Percentiles rank a stretch among this genome's conserved stretches.
Conservation (phyloP, 148 eudicot species). For the Silene latifolia region DNA sequence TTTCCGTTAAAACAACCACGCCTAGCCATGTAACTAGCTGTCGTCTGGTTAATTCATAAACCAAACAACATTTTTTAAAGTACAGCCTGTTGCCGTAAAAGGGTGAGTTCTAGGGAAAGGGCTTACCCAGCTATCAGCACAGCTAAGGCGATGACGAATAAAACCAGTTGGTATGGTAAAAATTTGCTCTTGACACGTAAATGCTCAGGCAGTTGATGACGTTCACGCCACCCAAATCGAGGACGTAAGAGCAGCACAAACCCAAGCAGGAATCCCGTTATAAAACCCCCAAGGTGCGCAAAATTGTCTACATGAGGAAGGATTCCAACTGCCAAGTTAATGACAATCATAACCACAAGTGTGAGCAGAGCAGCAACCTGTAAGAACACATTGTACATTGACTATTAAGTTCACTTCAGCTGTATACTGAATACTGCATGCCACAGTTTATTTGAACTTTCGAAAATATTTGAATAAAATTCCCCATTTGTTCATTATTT, state of each 20-base stretch:
- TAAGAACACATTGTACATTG: constrained; percentile 9
- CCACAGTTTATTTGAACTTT: no score
- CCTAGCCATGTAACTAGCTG: no score
- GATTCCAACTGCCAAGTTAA: constrained; percentile 78
- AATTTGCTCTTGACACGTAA: constrained; percentile 59
- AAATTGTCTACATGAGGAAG: constrained; percentile 90
- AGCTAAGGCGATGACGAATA: constrained; percentile 42
- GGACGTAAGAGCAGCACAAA: constrained; percentile 70
- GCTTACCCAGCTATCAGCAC: constrained; percentile 67
- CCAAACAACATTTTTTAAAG: no score
- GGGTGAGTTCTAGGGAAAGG: neutral
- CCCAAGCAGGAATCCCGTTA: constrained; percentile 75
- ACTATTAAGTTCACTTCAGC: no score
- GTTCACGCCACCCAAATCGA: constrained; percentile 68
- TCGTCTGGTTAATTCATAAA: no score
- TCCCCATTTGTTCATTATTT: no score
- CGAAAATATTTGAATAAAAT: no score
- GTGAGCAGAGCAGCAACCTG: constrained; percentile 78
- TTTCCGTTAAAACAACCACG: no score
- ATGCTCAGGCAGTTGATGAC: constrained; percentile 55
- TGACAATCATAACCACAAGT: constrained; percentile 57
- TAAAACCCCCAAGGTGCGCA: constrained; percentile 86
- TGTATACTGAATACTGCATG: no score
- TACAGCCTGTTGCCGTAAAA: no score
- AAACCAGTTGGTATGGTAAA: constrained; percentile 46